Evolutionary conservation across 2,329 filamentous ascomycete species (phyloP), one percentile per base, ranked within the genome.

Genomic region (Thielaviopsis populi): DNA sequence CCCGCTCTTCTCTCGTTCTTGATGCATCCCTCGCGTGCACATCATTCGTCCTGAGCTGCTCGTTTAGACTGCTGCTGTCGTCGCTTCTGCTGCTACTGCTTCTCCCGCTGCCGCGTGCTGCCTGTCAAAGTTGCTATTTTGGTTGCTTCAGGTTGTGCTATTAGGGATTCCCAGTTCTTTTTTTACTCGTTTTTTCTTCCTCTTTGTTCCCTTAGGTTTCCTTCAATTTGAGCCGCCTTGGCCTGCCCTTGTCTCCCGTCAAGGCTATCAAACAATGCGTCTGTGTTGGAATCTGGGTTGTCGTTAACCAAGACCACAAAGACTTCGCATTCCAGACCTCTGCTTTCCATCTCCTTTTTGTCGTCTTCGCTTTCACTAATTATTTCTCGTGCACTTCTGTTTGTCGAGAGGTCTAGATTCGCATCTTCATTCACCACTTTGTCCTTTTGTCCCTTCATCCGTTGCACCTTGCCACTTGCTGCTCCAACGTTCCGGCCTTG

Each of bases 121-220:
- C 27, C 53, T 33, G 27, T 37, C 53, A 56, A 33, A 56, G 53
- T 56, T 56, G 10, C 30, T 56, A 56, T 56, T 56, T 56, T 56
- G 53, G 53, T 37, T 56, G 53, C 53, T 56, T 56, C 27, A 56
- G 53, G 13, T 11, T 37, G 30, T 56, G 27, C 53, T 56, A 56
- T 56, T 56, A 56, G 27, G 53, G 53, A 56, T 56, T 56, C 19
- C 53, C 53, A 27, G 15, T 56, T 1, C 53, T 56, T 56, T 56
- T 56, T 56, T 56, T 56, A 37, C 3, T 37, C 13, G 8, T 37
- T 56, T 56, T 56, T 30, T 37, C 53, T 19, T 37, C 17, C 24
- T 54, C 24, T 30, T 33, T 54, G 50, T 27, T 54, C 50, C 50
- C 15, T 30, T 4, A 13, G 3, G 42, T 46, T 46, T 46, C 42